Conservation (phyloP, 345 rosid species). For the Lepidium didymum region DNA sequence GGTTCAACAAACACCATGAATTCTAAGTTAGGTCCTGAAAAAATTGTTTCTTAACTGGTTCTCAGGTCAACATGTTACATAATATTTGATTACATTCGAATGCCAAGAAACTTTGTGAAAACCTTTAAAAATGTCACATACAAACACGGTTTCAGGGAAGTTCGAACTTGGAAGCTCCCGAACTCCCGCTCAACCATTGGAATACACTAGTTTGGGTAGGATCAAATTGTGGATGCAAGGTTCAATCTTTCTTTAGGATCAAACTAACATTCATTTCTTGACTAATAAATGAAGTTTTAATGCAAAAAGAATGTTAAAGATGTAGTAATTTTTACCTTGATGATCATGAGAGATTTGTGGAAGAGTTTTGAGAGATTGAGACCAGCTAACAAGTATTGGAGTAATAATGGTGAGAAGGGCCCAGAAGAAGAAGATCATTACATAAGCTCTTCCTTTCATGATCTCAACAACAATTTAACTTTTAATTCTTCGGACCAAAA, state of each 20-base stretch:
- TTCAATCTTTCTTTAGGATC: background rate
- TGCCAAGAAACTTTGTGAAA: too few species aligned
- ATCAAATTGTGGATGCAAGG: background rate
- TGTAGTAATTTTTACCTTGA: constrained; percentile 2
- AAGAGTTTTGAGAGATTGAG: constrained; percentile 50
- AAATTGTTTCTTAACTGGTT: too few species aligned
- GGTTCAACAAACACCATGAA: too few species aligned
- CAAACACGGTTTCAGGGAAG: too few species aligned
- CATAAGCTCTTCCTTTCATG: constrained; percentile 68
- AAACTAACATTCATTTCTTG: background rate
- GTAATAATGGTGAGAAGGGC: constrained; percentile 79
- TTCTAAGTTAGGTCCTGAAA: too few species aligned
- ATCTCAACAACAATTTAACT: constrained; percentile 5
- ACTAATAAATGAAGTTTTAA: background rate
- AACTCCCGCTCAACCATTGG: too few species aligned
- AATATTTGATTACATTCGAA: too few species aligned
- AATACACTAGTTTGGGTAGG: too few species aligned
- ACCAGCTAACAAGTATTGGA: constrained; percentile 71
- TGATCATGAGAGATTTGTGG: background rate
- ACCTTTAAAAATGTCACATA: too few species aligned
- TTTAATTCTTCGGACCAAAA: background rate
- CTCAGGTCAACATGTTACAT: too few species aligned
- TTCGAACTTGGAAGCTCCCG: too few species aligned
- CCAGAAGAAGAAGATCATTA: constrained; percentile 89
- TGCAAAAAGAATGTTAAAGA: background rate